Evolutionary conservation across 345 rosid species (phyloP).

Genomic region (Eucalyptus pauciflora): DNA sequence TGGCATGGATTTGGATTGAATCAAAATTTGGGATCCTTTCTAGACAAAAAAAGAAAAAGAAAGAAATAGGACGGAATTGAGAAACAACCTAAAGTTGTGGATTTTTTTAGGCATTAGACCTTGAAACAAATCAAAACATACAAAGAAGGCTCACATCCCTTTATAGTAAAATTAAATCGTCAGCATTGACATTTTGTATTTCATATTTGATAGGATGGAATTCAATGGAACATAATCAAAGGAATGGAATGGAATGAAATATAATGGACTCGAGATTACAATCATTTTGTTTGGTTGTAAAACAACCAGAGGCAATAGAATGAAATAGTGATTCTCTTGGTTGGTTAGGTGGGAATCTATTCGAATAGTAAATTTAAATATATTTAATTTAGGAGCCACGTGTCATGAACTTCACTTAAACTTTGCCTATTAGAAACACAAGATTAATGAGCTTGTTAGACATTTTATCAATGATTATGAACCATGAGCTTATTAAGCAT

Average conservation of each 20-base stretch:
- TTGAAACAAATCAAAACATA: neutral
- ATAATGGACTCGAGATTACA: neutral
- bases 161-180: neutral
- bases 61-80: too few relatives aligned
- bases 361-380: too few relatives aligned
- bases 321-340: neutral
- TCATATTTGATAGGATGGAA: neutral
- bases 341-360: neutral
- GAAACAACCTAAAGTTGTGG: neutral
- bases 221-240: neutral
- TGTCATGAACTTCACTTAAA: neutral
- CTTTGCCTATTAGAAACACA: neutral
- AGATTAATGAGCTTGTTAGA: neutral
- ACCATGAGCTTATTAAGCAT: neutral
- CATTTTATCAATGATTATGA: neutral
- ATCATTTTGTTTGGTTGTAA: neutral
- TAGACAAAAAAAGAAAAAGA: too few relatives aligned
- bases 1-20: neutral
- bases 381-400: too few relatives aligned
- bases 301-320: neutral
- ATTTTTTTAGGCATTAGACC: neutral
- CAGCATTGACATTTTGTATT: neutral
- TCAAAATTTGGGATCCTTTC: neutral
- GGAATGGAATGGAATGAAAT: neutral
- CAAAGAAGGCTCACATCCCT: neutral